A percentile compares a stretch with the other conserved stretches of the same genome.
Evolutionary conservation across 306 rosid species (phyloP).

Genomic region (Fragaria vesca): DNA sequence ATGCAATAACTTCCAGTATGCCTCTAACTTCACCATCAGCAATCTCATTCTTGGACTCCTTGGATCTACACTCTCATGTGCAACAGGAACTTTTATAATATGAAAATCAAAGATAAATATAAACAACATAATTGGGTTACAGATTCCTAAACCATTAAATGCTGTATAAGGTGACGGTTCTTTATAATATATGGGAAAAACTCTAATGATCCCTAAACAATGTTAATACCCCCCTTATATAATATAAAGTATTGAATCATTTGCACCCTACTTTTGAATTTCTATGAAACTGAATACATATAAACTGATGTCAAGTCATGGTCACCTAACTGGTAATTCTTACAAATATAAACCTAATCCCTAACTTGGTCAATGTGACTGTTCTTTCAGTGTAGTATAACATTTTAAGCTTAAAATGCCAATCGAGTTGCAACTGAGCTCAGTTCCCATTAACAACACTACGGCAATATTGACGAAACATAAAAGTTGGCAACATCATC

Average conservation of each 20-base stretch:
- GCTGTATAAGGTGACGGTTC: neutral
- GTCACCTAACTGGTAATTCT: no score
- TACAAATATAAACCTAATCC: neutral
- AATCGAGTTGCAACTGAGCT: neutral
- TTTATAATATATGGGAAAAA: neutral
- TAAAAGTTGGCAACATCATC: no score
- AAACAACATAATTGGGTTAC: neutral
- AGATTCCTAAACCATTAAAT: neutral
- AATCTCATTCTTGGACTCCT: constrained; percentile 26
- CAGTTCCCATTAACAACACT: neutral
- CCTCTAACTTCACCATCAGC: constrained; percentile 39
- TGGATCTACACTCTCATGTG: constrained; percentile 34
- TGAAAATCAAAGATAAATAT: neutral
- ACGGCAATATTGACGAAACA: neutral
- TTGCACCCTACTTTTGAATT: neutral
- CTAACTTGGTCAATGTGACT: neutral
- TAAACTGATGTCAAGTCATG: neutral
- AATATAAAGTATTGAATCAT: neutral
- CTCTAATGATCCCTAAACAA: no score
- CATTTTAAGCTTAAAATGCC: neutral
- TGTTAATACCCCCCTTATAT: no score
- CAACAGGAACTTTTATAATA: constrained; percentile 2
- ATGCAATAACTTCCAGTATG: constrained; percentile 49
- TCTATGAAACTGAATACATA: neutral
- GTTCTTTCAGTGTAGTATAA: neutral